Conservation (phyloP, 139 green algal species). For the Edaphochlamys debaryana region DNA sequence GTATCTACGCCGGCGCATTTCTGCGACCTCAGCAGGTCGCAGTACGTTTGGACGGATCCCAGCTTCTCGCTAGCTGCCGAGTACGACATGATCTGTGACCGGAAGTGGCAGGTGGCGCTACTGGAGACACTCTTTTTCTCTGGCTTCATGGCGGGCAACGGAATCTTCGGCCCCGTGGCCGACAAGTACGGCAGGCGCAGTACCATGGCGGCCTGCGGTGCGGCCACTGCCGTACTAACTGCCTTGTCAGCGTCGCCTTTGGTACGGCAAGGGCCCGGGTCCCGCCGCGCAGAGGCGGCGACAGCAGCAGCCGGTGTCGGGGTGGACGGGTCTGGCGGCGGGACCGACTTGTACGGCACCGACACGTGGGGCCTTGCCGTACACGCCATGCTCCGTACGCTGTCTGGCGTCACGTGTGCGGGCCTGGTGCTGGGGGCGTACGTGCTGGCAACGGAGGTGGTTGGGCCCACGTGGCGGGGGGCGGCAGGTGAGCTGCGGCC, state of each 20-base stretch:
- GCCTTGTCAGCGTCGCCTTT: background rate
- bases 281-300: background rate
- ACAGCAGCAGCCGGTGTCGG: background rate
- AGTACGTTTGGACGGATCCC: conserved; percentile 4
- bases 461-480: conserved; percentile 29
- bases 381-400: conserved; percentile 1
- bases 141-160: conserved; percentile 41
- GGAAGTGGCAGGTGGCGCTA: conserved; percentile 32
- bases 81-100: conserved; percentile 28
- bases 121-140: conserved; percentile 38
- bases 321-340: background rate
- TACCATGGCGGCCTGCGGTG: background rate
- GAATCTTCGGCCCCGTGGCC: conserved; percentile 1
- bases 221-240: background rate
- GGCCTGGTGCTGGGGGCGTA: conserved; percentile 31
- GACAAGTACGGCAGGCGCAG: conserved; percentile 21
- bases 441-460: conserved; percentile 38
- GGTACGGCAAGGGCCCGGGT: background rate
- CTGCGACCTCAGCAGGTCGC: background rate
- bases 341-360: background rate
- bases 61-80: background rate
- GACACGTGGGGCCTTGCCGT: background rate
- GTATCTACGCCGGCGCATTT: background rate
- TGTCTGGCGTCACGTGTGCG: background rate
- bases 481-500: conserved; percentile 15